Conservation (phyloP, 2,329 filamentous ascomycete species). For the Pseudogymnoascus sp. region DNA sequence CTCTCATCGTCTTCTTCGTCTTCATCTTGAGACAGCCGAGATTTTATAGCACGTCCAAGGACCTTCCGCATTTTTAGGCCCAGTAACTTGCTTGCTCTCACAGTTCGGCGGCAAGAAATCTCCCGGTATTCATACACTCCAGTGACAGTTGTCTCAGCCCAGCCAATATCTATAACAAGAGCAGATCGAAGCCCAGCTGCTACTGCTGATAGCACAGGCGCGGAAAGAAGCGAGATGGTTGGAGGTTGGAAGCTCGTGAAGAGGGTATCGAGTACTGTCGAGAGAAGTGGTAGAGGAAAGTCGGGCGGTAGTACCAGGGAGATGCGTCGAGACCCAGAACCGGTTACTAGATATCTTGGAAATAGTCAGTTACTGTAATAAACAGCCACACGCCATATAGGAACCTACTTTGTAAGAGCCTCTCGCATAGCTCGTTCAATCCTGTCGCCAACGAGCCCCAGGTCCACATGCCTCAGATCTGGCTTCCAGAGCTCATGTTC, state of each 20-base stretch:
- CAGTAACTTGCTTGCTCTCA: constrained; percentile 66
- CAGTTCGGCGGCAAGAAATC: constrained; percentile 58
- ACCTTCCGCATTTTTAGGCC: constrained; percentile 60
- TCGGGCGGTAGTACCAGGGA: constrained; percentile 68
- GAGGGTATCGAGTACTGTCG: constrained; percentile 64
- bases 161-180: constrained; percentile 82
- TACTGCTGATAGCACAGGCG: constrained; percentile 63
- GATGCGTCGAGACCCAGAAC: constrained; percentile 66
- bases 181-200: constrained; percentile 80
- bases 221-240: constrained; percentile 70
- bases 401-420: constrained; percentile 66
- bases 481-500: constrained; percentile 69
- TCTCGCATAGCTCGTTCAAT: constrained; percentile 75
- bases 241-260: constrained; percentile 76
- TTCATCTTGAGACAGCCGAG: background rate
- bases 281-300: constrained; percentile 69
- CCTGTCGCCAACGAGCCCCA: constrained; percentile 77
- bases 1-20: constrained; percentile 12
- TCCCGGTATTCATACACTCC: constrained; percentile 87
- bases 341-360: constrained; percentile 53
- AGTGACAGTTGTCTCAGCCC: constrained; percentile 80
- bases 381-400: background rate
- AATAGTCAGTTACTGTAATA: constrained; percentile 12
- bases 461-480: constrained; percentile 63
- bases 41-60: constrained; percentile 39